A percentile compares a stretch with the other conserved stretches of the same genome.
Evolutionary conservation across 257 asterid genomes (phyloP).

Genomic region (Solanum chmielewskii): DNA sequence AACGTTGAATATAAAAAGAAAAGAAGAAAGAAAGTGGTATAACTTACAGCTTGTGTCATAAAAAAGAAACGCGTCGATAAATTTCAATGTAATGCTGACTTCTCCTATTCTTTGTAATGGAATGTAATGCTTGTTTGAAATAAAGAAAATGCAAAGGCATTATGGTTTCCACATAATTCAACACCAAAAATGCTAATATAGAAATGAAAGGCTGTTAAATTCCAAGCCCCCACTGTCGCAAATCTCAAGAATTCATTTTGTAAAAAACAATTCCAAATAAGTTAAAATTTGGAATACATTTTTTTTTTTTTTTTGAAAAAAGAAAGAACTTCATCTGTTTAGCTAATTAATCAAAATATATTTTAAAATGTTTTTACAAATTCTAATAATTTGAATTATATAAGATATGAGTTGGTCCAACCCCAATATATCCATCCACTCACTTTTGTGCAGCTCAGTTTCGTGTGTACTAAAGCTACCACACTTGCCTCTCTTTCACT

Average conservation of each 20-base stretch:
- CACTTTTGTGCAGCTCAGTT: neutral
- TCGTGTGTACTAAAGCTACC: neutral
- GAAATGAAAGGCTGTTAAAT: neutral
- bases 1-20: neutral
- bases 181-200: neutral
- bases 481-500: neutral
- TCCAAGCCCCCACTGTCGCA: neutral
- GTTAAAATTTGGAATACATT: neutral
- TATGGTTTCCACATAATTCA: neutral
- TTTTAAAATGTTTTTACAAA: neutral
- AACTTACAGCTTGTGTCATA: neutral
- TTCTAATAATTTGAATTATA: neutral
- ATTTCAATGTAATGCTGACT: neutral
- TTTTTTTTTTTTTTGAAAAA: no score
- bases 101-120: neutral
- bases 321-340: neutral
- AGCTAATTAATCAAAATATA: neutral
- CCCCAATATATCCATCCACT: neutral
- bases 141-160: neutral
- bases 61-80: neutral
- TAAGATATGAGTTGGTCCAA: neutral
- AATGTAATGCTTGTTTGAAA: neutral
- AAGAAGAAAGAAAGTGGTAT: neutral
- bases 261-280: neutral
- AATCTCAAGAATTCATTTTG: neutral